These are phyloP conservation scores for Coccomyxa sp. DNA, from an alignment of 139 green algal species.

Conservation along the genomic window DNA sequence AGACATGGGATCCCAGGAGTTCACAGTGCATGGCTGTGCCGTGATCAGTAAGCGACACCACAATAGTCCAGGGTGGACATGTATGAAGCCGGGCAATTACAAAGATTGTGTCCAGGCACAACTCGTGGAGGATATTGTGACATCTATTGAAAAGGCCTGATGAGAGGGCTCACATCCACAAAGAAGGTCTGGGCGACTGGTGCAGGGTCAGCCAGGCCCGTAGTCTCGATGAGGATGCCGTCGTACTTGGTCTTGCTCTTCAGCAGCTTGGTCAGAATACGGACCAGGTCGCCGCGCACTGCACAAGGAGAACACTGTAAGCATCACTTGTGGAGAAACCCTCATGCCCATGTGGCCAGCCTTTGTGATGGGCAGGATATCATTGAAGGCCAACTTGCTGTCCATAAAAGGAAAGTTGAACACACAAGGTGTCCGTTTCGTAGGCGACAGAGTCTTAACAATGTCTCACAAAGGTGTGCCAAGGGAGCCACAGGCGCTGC, in stretches of 20 bases:
- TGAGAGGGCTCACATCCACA: slow-evolving; percentile 55
- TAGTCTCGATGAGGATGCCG: slow-evolving; percentile 80
- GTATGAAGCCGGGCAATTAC: neutral
- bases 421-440: too few species aligned
- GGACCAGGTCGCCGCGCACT: slow-evolving; percentile 83
- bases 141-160: neutral
- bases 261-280: slow-evolving; percentile 73
- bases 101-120: neutral
- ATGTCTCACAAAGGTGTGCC: too few species aligned
- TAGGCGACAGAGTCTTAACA: too few species aligned
- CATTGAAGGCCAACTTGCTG: slow-evolving; percentile 13
- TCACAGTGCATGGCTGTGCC: too few species aligned
- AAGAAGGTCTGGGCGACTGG: slow-evolving; percentile 90
- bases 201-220: slow-evolving; percentile 76
- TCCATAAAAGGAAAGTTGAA: too few species aligned
- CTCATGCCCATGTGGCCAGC: too few species aligned
- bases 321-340: too few species aligned
- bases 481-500: too few species aligned
- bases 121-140: neutral
- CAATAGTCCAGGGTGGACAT: too few species aligned
- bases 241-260: slow-evolving; percentile 76
- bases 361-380: neutral
- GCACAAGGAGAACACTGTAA: too few species aligned
- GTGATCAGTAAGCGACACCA: too few species aligned
- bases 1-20: too few species aligned